Evolutionary conservation across 2,329 filamentous ascomycete species (phyloP), one percentile per base, ranked within the genome.

Genomic region (Plectosphaerella sp.): DNA sequence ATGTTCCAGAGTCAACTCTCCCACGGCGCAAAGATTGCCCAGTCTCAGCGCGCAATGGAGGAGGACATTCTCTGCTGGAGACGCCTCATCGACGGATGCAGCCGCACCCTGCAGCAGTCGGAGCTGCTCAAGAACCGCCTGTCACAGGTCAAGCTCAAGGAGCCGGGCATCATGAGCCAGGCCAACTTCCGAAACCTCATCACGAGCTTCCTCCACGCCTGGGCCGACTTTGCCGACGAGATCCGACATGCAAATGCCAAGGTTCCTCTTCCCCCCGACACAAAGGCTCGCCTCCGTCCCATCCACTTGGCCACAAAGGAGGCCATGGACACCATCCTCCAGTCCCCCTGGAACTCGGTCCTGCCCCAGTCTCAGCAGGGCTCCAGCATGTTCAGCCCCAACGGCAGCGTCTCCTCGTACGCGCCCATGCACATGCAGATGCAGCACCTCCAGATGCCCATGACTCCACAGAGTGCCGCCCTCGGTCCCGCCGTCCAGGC

Each of bases 401-500:
- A 57, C 16, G 53, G 54, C 9, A 54, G 58, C 14, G 63, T 56
- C 49, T 57, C 60, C 12, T 58, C 60, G 20, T 58, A 64, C 16
- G 58, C 59, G 41, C 59, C 62, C 52, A 67, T 65, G 18, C 63
- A 57, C 16, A 64, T 55, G 14, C 62, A 65, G 50, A 64, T 74
- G 57, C 65, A 51, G 53, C 64, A 16, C 60, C 61, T 65, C 37
- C 69, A 71, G 49, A 60, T 91, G 37, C 91, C 92, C 9, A 91
- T 94, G 62, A 97, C 92, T 1, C 92, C 93, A 8, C 80, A 96
- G 56, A 94, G 89, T 61, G 92, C 91, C 15, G 92, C 92, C 2
- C 77, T 97, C 5, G 93, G 92, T 1, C 91, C 92, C 6, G 92
- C 92, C 18, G 89, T 91, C 51, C 91, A 96, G 69, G 91, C 92